Evolutionary conservation across 2,329 filamentous ascomycete genomes (phyloP).

Genomic region (Penicillium sp.): DNA sequence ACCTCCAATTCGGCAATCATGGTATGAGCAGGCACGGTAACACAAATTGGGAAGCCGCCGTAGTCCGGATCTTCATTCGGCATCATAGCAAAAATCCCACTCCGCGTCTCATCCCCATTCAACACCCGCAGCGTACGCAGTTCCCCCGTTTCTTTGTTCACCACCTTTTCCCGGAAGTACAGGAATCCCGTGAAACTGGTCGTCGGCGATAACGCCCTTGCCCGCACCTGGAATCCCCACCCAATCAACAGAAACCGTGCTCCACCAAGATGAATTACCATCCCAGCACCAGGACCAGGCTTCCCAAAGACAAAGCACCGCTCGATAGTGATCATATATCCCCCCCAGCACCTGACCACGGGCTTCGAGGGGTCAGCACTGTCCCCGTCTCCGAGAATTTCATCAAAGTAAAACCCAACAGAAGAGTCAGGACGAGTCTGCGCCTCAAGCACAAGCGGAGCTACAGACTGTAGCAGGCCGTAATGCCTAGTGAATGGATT

Average conservation of each 20-base stretch:
- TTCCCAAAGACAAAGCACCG: conserved; percentile 50
- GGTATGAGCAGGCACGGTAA: conserved; percentile 56
- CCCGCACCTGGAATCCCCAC: conserved; percentile 45
- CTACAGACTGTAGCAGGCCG: conserved; percentile 37
- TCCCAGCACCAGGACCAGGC: conserved; percentile 42
- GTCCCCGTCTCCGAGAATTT: conserved; percentile 24
- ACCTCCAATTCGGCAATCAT: conserved; percentile 33
- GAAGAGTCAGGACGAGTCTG: conserved; percentile 34
- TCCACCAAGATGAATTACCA: conserved; percentile 43
- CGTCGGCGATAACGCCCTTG: conserved; percentile 27
- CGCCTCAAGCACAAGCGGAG: conserved; percentile 40
- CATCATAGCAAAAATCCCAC: conserved; percentile 55
- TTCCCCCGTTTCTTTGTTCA: conserved; percentile 32
- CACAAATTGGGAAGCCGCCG: conserved; percentile 56
- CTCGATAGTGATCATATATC: conserved; percentile 40
- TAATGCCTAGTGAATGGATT: conserved; percentile 36
- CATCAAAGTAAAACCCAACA: conserved; percentile 44
- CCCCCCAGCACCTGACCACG: conserved; percentile 35
- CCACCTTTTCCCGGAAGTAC: conserved; percentile 40
- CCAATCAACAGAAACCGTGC: conserved; percentile 47
- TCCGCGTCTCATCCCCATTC: conserved; percentile 50
- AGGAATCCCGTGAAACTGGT: conserved; percentile 47
- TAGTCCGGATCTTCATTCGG: conserved; percentile 58
- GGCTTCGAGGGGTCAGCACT: conserved; percentile 22
- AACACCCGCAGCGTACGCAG: conserved; percentile 39